Evolutionary conservation across 345 rosid genomes (phyloP).

Genomic region (Conringia planisiliqua): DNA sequence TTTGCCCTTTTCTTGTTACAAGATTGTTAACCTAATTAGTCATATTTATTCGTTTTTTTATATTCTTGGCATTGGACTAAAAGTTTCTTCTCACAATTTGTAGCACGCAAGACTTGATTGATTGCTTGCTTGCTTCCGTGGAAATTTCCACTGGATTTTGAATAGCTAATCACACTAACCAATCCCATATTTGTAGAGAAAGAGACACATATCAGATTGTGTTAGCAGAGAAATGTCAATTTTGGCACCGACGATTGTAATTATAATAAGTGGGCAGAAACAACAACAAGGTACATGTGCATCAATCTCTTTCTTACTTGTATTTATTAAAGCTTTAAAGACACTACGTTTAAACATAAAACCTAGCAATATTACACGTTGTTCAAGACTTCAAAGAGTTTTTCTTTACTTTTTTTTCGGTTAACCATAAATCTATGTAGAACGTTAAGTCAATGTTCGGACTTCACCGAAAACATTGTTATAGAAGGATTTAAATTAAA

Average conservation of each 20-base stretch:
- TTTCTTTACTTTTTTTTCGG: background rate
- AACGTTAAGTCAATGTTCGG: background rate
- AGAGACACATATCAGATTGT: slow-evolving; percentile 15
- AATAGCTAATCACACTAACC: background rate
- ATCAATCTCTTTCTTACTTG: slow-evolving; percentile 22
- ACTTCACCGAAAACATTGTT: background rate
- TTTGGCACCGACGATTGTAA: slow-evolving; percentile 27
- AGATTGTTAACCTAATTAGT: slow-evolving; percentile 35
- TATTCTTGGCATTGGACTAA: background rate
- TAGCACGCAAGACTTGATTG: slow-evolving; percentile 30
- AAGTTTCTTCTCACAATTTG: background rate
- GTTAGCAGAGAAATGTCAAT: slow-evolving; percentile 18
- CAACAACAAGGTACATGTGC: slow-evolving; percentile 30
- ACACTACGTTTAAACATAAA: background rate
- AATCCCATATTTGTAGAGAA: background rate
- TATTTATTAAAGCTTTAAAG: background rate
- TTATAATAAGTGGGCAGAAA: background rate
- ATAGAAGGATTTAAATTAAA: too few species aligned
- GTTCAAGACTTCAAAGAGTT: background rate
- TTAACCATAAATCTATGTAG: background rate
- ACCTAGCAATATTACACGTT: background rate
- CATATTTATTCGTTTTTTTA: slow-evolving; percentile 10
- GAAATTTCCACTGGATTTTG: slow-evolving; percentile 10
- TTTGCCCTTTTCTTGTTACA: slow-evolving; percentile 36
- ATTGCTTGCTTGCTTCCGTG: slow-evolving; percentile 4